Conservation (phyloP, 1,284 basidiomycete genomes). For the Pseudozyma tsukubaensis region DNA sequence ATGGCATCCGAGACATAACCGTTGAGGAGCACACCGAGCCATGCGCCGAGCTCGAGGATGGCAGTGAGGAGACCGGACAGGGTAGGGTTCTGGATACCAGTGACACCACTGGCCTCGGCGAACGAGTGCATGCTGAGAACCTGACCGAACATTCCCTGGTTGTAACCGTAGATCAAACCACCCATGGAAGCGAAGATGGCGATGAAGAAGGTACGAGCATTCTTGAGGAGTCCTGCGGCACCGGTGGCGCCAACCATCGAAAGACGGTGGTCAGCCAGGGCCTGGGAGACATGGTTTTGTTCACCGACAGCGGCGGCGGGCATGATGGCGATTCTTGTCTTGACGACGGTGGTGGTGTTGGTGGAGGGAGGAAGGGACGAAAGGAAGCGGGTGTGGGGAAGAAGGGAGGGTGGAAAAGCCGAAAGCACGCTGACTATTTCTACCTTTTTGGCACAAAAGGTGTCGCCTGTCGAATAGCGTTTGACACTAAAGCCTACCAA, state of each 20-base stretch:
- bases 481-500: background rate
- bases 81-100: conserved; percentile 78
- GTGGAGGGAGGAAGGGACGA: background rate
- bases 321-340: conserved; percentile 16
- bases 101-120: conserved; percentile 75
- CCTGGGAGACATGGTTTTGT: conserved; percentile 25
- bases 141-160: conserved; percentile 74
- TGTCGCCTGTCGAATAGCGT: background rate
- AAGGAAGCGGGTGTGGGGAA: background rate
- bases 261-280: conserved; percentile 42
- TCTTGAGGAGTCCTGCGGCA: conserved; percentile 52
- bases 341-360: conserved; percentile 8
- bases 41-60: conserved; percentile 79
- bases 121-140: conserved; percentile 85
- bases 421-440: conserved; percentile 13
- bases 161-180: conserved; percentile 82
- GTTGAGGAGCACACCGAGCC: conserved; percentile 77
- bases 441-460: conserved; percentile 11
- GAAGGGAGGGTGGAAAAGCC: background rate
- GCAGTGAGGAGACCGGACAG: conserved; percentile 78
- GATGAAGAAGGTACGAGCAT: conserved; percentile 52
- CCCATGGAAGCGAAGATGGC: conserved; percentile 76
- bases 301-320: conserved; percentile 7
- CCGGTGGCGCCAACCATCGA: conserved; percentile 49
- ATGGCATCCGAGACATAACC: conserved; percentile 78